A percentile compares a stretch with the other conserved stretches of the same genome.
Evolutionary conservation across 371 early-diverging fungal species (phyloP).

Genomic region (Mortierella sp.): DNA sequence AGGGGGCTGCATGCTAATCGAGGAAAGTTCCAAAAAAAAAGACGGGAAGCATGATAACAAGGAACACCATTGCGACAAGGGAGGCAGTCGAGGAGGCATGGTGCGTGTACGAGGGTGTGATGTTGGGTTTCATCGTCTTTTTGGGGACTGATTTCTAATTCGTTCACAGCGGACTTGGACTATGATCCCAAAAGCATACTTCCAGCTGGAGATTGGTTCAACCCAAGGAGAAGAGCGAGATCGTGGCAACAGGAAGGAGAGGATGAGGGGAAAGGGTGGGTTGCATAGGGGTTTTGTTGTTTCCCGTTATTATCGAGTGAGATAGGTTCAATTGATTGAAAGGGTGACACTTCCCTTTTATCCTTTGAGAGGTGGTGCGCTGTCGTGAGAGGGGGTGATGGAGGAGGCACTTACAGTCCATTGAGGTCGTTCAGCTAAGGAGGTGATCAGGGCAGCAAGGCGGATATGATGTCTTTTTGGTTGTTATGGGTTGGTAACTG

Average conservation of each 20-base stretch:
- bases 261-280: background rate
- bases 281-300: background rate
- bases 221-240: background rate
- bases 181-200: background rate
- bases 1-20: background rate
- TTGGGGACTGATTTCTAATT: background rate
- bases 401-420: conserved; percentile 35
- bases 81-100: conserved; percentile 6
- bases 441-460: background rate
- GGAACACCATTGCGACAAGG: background rate
- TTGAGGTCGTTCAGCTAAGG: conserved; percentile 5
- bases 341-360: background rate
- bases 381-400: background rate
- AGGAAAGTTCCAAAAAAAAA: conserved; percentile 12
- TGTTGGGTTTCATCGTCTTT: conserved; percentile 11
- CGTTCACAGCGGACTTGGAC: conserved; percentile 10
- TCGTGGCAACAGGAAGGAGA: background rate
- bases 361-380: background rate
- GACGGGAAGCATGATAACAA: background rate
- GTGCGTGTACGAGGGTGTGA: background rate
- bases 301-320: background rate
- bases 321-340: background rate
- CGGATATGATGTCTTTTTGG: background rate
- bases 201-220: background rate
- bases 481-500: conserved; percentile 11